Conservation (phyloP, 108 stramenopile species). For the Nannochloropsis gaditana region DNA sequence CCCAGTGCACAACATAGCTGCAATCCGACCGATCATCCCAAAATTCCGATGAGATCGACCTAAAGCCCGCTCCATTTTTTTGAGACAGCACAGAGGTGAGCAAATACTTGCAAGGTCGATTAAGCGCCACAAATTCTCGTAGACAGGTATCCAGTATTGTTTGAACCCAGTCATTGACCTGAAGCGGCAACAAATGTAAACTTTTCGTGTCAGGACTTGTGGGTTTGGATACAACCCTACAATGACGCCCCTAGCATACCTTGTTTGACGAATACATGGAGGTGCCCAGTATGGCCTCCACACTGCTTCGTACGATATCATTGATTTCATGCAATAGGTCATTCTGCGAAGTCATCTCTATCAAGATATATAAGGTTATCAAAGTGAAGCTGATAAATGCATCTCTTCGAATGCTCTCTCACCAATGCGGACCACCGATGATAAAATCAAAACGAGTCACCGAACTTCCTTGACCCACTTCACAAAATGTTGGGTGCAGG, state of each 20-base stretch:
- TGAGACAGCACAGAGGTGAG: slow-evolving; percentile 3
- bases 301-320: not conserved
- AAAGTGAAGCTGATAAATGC: too few species aligned
- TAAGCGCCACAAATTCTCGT: not conserved
- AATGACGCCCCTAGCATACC: not conserved
- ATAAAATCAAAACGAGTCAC: too few species aligned
- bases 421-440: too few species aligned
- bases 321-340: not conserved
- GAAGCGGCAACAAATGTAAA: not conserved
- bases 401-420: too few species aligned
- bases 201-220: not conserved
- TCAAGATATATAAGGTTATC: not conserved
- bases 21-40: slow-evolving; percentile 7
- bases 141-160: not conserved
- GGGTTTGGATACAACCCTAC: not conserved
- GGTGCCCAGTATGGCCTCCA: not conserved
- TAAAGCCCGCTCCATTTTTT: slow-evolving; percentile 10
- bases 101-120: not conserved
- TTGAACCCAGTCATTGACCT: not conserved
- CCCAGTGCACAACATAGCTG: not conserved
- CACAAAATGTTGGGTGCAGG: too few species aligned
- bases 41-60: not conserved
- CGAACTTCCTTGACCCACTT: too few species aligned
- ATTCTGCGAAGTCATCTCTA: not conserved
- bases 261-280: not conserved